phyloP scores from a whole-genome alignment of 2,329 filamentous ascomycete species.

The Fusarium coicis region DNA sequence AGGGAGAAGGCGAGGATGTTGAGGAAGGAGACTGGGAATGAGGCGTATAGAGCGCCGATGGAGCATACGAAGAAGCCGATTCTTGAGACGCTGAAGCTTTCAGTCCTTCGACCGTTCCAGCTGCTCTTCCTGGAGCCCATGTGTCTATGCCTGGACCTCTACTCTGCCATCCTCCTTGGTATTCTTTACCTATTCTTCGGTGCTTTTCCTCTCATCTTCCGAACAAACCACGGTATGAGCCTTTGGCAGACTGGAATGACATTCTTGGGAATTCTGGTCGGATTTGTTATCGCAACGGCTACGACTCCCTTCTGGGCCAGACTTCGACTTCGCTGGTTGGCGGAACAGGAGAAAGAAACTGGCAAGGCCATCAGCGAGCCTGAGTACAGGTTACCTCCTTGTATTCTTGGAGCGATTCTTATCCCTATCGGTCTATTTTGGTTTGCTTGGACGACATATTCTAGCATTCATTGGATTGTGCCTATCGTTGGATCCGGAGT shows the following conservation, averaged over 20 bases:
- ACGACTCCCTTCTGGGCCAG: conserved; percentile 27
- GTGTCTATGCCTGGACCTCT: conserved; percentile 79
- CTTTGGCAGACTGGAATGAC: conserved; percentile 63
- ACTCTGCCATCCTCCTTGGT: conserved; percentile 82
- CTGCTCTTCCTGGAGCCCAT: conserved; percentile 82
- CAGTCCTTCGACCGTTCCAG: conserved; percentile 74
- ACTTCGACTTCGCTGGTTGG: conserved; percentile 7
- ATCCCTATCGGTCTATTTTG: conserved; percentile 31
- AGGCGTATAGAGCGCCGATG: conserved; percentile 6
- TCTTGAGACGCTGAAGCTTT: conserved; percentile 36
- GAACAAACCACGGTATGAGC: conserved; percentile 75
- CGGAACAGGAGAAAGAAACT: conserved; percentile 8
- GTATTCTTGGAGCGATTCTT: conserved; percentile 20
- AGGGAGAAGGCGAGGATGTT: conserved; percentile 23
- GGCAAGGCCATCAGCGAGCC: conserved; percentile 22
- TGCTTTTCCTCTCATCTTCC: conserved; percentile 82
- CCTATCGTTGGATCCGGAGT: conserved; percentile 27
- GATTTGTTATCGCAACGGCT: neutral
- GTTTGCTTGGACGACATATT: conserved; percentile 32
- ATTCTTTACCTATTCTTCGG: conserved; percentile 89
- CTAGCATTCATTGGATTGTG: conserved; percentile 27
- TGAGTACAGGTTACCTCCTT: conserved; percentile 19
- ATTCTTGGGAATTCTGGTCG: conserved; percentile 25
- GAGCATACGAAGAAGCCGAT: conserved; percentile 2
- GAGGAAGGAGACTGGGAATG: conserved; percentile 18